Percentiles rank a stretch among this genome's conserved stretches.
These are phyloP conservation scores for Benincasa hispida DNA, from an alignment of 306 rosid species.

Conservation along the genomic window DNA sequence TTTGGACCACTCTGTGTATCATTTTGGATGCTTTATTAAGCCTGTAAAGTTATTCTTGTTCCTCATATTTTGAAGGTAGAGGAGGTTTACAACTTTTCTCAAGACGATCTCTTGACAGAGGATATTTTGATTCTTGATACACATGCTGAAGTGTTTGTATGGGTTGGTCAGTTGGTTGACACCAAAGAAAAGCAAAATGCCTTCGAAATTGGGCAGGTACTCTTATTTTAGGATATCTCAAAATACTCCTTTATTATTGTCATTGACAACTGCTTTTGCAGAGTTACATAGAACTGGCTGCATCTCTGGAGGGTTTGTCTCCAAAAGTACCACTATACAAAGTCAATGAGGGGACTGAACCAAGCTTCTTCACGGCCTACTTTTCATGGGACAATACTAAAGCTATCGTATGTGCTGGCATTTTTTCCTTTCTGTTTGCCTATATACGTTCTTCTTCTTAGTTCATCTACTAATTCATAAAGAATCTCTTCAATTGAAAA, in stretches of 20 bases:
- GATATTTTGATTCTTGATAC: conserved; percentile 74
- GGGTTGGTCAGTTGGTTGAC: conserved; percentile 85
- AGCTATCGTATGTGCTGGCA: conserved; percentile 46
- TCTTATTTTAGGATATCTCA: conserved; percentile 10
- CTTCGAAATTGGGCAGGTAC: conserved; percentile 87
- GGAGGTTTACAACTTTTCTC: conserved; percentile 84
- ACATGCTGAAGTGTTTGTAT: conserved; percentile 68
- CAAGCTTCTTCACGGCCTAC: conserved; percentile 85
- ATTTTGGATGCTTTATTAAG: neutral
- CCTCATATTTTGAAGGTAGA: conserved; percentile 41
- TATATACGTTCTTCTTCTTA: neutral
- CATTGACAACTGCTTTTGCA: conserved; percentile 19
- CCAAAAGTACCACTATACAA: conserved; percentile 55
- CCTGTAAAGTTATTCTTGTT: neutral
- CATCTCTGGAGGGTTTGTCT: conserved; percentile 61
- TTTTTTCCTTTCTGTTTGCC: neutral
- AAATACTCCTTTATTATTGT: neutral
- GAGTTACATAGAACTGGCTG: conserved; percentile 75
- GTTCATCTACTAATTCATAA: neutral
- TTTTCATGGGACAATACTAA: conserved; percentile 82
- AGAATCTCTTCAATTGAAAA: conserved; percentile 9
- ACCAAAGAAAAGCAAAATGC: conserved; percentile 50
- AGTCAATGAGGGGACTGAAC: conserved; percentile 79
- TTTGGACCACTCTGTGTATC: neutral
- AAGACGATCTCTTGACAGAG: conserved; percentile 98